These are phyloP conservation scores for Intubia oerlemansii DNA, from an alignment of 2,329 filamentous ascomycete species.

Conservation along the genomic window DNA sequence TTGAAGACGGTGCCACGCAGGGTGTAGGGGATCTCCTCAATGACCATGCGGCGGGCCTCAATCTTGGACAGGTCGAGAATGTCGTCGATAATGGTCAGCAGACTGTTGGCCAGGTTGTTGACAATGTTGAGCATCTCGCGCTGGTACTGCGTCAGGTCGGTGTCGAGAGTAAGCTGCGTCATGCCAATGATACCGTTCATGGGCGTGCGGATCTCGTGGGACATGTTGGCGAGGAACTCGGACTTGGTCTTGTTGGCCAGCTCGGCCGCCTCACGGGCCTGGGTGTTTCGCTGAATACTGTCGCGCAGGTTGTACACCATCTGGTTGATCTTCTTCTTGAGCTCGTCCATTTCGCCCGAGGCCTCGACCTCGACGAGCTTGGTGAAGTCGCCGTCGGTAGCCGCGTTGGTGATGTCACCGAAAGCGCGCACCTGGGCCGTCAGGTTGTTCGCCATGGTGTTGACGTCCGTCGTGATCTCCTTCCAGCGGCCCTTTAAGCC, in stretches of 20 bases:
- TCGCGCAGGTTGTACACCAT: conserved; percentile 95
- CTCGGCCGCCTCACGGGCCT: conserved; percentile 79
- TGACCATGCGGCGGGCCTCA: conserved; percentile 92
- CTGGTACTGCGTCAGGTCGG: conserved; percentile 82
- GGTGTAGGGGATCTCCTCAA: conserved; percentile 94
- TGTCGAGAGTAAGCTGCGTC: conserved; percentile 90
- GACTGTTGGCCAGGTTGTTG: conserved; percentile 83
- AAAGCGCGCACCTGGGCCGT: conserved; percentile 96
- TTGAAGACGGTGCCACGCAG: conserved; percentile 91
- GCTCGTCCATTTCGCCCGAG: conserved; percentile 95
- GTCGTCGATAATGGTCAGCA: conserved; percentile 90
- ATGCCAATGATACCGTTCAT: conserved; percentile 98
- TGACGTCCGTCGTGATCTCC: conserved; percentile 92
- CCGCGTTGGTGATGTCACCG: conserved; percentile 93
- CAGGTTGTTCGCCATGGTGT: conserved; percentile 63
- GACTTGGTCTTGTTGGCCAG: conserved; percentile 96
- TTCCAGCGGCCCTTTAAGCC: conserved; percentile 92
- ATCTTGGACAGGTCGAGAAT: conserved; percentile 60
- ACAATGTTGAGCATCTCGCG: conserved; percentile 98
- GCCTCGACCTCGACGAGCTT: conserved; percentile 94
- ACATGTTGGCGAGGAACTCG: conserved; percentile 97
- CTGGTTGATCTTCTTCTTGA: conserved; percentile 98
- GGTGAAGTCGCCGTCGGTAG: conserved; percentile 91
- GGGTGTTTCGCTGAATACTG: conserved; percentile 90
- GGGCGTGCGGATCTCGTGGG: conserved; percentile 89